A percentile compares a stretch with the other conserved stretches of the same genome.
These are phyloP conservation scores for Picochlorum sp. DNA, from an alignment of 139 green algal species.

Conservation along the genomic window DNA sequence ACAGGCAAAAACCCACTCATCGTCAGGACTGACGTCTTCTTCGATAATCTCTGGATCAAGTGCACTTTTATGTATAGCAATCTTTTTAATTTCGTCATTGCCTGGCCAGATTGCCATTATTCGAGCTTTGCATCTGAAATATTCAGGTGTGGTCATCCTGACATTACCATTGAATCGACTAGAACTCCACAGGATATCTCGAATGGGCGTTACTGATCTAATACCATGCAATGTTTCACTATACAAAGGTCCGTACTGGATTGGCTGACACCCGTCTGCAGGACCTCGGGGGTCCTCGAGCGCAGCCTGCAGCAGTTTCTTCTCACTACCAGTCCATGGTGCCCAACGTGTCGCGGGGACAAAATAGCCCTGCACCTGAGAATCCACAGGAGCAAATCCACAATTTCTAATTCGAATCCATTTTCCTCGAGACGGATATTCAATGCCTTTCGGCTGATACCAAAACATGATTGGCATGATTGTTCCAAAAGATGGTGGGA, in stretches of 20 bases:
- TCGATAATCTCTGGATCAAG: neutral
- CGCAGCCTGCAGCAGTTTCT: neutral
- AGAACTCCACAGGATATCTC: neutral
- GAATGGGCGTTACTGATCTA: neutral
- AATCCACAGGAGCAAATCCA: conserved; percentile 15
- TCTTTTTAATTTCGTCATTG: too few relatives aligned
- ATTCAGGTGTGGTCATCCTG: too few relatives aligned
- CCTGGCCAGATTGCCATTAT: too few relatives aligned
- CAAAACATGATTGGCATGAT: conserved; percentile 27
- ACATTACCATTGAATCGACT: too few relatives aligned
- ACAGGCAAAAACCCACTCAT: conserved; percentile 16
- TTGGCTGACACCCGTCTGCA: neutral
- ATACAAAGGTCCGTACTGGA: neutral
- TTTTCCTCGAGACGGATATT: conserved; percentile 4
- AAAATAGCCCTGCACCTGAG: conserved; percentile 31
- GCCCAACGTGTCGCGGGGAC: conserved; percentile 16
- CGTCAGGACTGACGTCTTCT: neutral
- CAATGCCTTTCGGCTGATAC: neutral
- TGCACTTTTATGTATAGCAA: neutral
- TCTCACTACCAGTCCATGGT: conserved; percentile 14
- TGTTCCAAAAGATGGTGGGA: conserved; percentile 27
- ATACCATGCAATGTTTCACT: neutral
- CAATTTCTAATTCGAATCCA: conserved; percentile 43
- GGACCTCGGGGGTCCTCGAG: neutral
- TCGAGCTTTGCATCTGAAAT: too few relatives aligned